Conservation (phyloP, 768 basidiomycete genomes). For the Panaeolus cyanescens region DNA sequence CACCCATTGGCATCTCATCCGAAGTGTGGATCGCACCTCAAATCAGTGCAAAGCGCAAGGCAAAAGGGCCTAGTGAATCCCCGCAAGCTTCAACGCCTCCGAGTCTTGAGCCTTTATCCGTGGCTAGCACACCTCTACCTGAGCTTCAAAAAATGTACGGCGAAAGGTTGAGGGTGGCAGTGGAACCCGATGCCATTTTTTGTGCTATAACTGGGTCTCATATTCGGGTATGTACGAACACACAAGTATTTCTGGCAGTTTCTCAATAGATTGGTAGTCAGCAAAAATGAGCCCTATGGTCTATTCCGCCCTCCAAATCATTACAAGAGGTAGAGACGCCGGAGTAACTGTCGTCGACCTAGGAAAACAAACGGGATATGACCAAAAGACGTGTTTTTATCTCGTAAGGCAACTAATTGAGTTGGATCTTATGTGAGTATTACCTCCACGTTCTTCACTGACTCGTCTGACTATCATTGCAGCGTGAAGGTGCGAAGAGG, state of each 20-base stretch:
- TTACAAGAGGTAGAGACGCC: slow-evolving; percentile 77
- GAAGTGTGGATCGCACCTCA: slow-evolving; percentile 84
- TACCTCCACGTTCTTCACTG: neutral
- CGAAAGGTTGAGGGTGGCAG: slow-evolving; percentile 67
- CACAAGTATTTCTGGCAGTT: neutral
- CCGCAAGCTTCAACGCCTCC: slow-evolving; percentile 42
- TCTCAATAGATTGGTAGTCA: slow-evolving; percentile 45
- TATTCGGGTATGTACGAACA: slow-evolving; percentile 68
- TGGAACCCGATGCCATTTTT: slow-evolving; percentile 74
- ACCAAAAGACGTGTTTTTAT: slow-evolving; percentile 90
- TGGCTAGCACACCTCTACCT: slow-evolving; percentile 55
- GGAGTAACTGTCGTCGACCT: slow-evolving; percentile 81
- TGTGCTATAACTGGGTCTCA: slow-evolving; percentile 85
- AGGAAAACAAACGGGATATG: slow-evolving; percentile 77
- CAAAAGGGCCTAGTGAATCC: slow-evolving; percentile 56
- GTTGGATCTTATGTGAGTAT: slow-evolving; percentile 69
- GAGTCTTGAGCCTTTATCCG: slow-evolving; percentile 52
- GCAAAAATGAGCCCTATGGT: slow-evolving; percentile 84
- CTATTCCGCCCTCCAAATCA: slow-evolving; percentile 79
- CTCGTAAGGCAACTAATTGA: slow-evolving; percentile 76
- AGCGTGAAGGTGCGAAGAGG: slow-evolving; percentile 80
- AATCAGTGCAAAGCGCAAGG: slow-evolving; percentile 65
- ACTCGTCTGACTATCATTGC: slow-evolving; percentile 5
- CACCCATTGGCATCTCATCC: slow-evolving; percentile 57
- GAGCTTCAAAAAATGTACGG: slow-evolving; percentile 61